Evolutionary conservation across 345 rosid species (phyloP).

Genomic region (Salix koriyanagi): DNA sequence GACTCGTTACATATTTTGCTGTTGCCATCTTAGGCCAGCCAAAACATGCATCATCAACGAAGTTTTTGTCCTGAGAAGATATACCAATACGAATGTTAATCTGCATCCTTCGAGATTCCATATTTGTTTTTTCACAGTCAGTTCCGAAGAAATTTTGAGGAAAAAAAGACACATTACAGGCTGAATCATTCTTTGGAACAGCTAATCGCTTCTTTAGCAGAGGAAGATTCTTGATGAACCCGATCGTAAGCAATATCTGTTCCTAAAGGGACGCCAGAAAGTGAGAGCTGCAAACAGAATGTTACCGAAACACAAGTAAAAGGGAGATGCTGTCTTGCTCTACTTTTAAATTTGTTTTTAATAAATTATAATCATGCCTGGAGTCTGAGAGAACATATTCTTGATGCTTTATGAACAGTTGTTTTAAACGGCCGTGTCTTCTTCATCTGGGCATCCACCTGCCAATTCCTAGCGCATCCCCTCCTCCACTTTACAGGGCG

Average conservation of each 20-base stretch:
- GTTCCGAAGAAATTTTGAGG: background rate
- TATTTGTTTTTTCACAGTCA: background rate
- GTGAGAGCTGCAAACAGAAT: slow-evolving; percentile 26
- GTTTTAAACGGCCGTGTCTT: background rate
- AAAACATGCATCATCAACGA: background rate
- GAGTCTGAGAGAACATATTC: background rate
- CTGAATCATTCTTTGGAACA: background rate
- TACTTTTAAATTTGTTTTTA: slow-evolving; percentile 11
- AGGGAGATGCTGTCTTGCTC: slow-evolving; percentile 17
- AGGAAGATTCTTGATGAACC: background rate
- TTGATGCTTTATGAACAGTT: background rate
- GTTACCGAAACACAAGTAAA: slow-evolving; percentile 12
- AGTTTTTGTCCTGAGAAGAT: background rate
- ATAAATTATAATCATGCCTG: background rate
- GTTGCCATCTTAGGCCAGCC: background rate
- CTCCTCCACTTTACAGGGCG: background rate
- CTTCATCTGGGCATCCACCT: background rate
- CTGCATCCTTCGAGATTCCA: background rate
- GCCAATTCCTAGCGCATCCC: background rate
- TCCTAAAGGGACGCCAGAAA: slow-evolving; percentile 11
- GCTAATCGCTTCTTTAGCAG: background rate
- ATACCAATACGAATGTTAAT: background rate
- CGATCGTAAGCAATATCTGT: background rate
- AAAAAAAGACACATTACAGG: background rate
- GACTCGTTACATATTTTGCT: background rate